Evolutionary conservation across 2,329 filamentous ascomycete species (phyloP), one percentile per base, ranked within the genome.

Genomic region (Fusarium nanum): DNA sequence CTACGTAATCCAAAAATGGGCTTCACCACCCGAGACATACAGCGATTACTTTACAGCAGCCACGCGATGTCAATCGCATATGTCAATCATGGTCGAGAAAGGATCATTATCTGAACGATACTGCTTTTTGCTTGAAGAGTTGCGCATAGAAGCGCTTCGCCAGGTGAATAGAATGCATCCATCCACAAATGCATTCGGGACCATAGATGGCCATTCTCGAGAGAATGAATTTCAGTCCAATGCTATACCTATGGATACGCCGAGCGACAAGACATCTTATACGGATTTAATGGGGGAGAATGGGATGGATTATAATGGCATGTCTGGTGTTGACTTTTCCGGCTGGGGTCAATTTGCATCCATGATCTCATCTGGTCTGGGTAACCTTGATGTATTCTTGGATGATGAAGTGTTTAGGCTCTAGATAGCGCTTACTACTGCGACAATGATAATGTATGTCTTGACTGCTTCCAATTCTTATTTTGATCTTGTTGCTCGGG

Each of bases 271-370:
- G 13, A 68, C 68, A 1, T 73, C 62, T 27, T 75, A 73, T 23
- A 75, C 73, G 0, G 72, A 74, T 22, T 25, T 73, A 0, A 42
- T 75, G 44, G 73, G 73, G 0, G 69, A 74, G 20, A 67, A 55
- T 7, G 50, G 64, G 2, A 52, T 76, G 42, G 73, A 75, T n/a
- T 75, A 65, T 20, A 69, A 71, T 7, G 69, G 73, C 1, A 73
- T 76, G 58, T 64, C 73, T 12, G 60, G 45, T 7, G 56, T 65
- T 5, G 71, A 76, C 16, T 54, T 61, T 13, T 68, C 71, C 0
- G 74, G 74, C 1, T 76, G 74, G 74, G 57, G 53, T 7, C 69
- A 76, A 18, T 76, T 76, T 27, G 74, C 74, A 2, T 71, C 71
- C 0, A 76, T 76, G 74, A 59, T 76, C 2, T 75, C 74, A 0